A percentile compares a stretch with the other conserved stretches of the same genome.
phyloP scores from a whole-genome alignment of 257 asterid species.

The Solanum bulbocastanum region DNA sequence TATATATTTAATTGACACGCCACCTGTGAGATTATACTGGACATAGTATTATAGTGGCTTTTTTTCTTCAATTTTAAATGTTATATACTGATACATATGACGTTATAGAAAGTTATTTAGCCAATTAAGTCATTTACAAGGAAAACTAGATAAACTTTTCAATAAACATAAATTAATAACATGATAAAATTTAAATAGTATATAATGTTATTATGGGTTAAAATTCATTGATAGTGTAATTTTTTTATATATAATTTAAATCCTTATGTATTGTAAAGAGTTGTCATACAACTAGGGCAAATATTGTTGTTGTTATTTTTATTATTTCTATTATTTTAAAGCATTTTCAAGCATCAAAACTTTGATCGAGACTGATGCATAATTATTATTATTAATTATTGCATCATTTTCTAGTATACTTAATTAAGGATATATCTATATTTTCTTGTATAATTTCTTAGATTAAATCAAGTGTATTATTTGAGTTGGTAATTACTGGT shows the following conservation, averaged over 20 bases:
- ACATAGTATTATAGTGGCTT: neutral
- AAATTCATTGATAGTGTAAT: neutral
- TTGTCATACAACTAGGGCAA: too few species aligned
- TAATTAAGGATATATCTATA: neutral
- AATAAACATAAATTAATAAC: too few species aligned
- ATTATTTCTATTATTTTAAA: neutral
- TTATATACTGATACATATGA: accelerated
- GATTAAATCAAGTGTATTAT: neutral
- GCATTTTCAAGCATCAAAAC: neutral
- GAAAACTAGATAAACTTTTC: too few species aligned
- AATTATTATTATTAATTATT: too few species aligned
- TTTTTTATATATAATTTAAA: too few species aligned
- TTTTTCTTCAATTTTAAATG: neutral
- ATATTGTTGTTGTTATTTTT: neutral
- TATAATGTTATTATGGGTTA: neutral
- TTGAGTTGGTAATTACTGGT: neutral
- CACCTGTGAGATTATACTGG: accelerated
- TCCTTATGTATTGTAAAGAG: too few species aligned
- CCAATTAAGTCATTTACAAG: neutral
- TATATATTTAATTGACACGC: neutral
- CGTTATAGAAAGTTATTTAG: neutral
- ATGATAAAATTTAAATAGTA: neutral
- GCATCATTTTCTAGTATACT: neutral
- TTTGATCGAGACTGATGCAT: neutral
- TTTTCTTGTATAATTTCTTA: neutral